Base-by-base conservation (phyloP, 371 early-diverging fungal species). In the Nematocida sp. region DNA sequence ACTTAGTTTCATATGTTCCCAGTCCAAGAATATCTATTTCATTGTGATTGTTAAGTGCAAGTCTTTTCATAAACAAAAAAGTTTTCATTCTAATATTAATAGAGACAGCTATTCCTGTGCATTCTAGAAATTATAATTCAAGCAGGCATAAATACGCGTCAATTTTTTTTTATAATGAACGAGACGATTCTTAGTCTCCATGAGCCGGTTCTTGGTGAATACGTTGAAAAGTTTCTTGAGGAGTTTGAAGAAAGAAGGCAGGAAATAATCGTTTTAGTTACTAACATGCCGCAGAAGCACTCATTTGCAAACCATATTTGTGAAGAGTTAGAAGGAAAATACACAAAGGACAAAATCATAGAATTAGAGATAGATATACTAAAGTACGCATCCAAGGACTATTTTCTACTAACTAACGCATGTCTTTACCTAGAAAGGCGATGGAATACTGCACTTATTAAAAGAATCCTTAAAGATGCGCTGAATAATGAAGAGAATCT, bases 1-100 rank as follows among this genome's bases (percentile, higher is more conserved):
- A 18, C 4, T 56, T 70, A 20, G 82, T 64, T 39, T 66, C 69
- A 76, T 85, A 85, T 52, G 86, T 86, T 11, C 87, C 87, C 23
- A 87, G 62, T 3, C 87, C 87, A 9, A 86, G 55, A 54, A 82
- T 81, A 39, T 83, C 84, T 46, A 87, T 85, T 27, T 66, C 55
- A 39, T 84, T 27, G 20, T 82, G 83, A 62, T 57, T 76, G 66
- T 83, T 86, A 13, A 86, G 72, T 62, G 62, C 66, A 56, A 80
- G 61, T 44, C 67, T 73, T 58, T 56, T 67, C 54, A 72, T 72
- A 18, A 58, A 64, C 52, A 50, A 13, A 50, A 50, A 50, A 50
- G 52, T 50, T 50, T 50, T 50, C 18, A 50, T 9, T 18, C 52
- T 33, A 33, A 33, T 33, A 33, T 33, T 33, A 33, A 33, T 33